Evolutionary conservation across 139 green algal genomes (phyloP).

Genomic region (Volvox africanus): DNA sequence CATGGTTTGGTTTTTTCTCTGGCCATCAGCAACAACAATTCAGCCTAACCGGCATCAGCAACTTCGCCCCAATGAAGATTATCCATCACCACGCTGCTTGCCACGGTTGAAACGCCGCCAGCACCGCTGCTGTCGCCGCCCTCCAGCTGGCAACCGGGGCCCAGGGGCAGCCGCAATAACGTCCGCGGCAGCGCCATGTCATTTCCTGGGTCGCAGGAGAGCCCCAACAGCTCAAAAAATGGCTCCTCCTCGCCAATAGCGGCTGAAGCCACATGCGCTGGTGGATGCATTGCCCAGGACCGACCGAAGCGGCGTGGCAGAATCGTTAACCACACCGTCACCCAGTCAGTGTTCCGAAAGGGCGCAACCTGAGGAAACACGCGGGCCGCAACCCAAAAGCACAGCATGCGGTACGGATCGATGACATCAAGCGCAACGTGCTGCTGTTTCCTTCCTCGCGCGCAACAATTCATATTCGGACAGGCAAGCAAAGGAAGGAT

Average conservation of each 20-base stretch:
- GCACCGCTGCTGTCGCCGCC: neutral
- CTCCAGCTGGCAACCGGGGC: neutral
- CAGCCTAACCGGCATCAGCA: too few relatives aligned
- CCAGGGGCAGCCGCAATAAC: slow-evolving; percentile 22
- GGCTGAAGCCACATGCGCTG: neutral
- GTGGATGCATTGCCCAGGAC: neutral
- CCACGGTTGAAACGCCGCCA: neutral
- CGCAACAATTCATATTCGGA: too few relatives aligned
- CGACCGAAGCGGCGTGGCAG: neutral
- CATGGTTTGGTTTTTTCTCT: too few relatives aligned
- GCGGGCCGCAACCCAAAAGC: neutral
- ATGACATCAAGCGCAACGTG: too few relatives aligned
- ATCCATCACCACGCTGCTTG: too few relatives aligned
- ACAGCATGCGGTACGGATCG: neutral
- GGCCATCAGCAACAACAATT: too few relatives aligned
- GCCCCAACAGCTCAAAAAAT: slow-evolving; percentile 11
- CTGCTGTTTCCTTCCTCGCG: too few relatives aligned
- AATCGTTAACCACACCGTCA: slow-evolving; percentile 9
- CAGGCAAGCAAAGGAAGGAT: too few relatives aligned
- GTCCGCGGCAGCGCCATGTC: neutral
- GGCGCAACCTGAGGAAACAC: slow-evolving; percentile 9
- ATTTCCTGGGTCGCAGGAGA: neutral
- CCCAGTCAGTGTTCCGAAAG: neutral
- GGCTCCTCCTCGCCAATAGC: neutral
- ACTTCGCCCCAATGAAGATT: too few relatives aligned